phyloP scores from a whole-genome alignment of 2,329 filamentous ascomycete species.

The Aspergillus ochraceoroseus region DNA sequence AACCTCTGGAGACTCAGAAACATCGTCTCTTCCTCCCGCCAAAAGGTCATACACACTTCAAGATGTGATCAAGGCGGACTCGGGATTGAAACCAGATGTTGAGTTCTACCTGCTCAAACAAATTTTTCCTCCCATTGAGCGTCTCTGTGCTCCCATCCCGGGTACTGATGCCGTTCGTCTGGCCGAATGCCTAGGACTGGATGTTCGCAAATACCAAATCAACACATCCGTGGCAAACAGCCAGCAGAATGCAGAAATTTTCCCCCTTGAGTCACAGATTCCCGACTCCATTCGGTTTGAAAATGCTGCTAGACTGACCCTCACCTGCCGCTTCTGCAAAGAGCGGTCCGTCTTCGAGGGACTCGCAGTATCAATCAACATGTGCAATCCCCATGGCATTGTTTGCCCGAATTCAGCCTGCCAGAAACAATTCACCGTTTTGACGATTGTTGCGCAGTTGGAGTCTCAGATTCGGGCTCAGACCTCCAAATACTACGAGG shows the following conservation, averaged over 20 bases:
- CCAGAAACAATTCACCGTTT: constrained; percentile 57
- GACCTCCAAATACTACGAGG: constrained; percentile 83
- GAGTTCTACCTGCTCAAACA: constrained; percentile 98
- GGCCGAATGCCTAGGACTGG: constrained; percentile 88
- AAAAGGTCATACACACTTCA: constrained; percentile 85
- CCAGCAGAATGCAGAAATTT: constrained; percentile 64
- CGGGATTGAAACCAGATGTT: constrained; percentile 76
- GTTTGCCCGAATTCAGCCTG: constrained; percentile 64
- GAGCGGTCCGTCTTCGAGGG: constrained; percentile 70
- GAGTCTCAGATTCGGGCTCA: constrained; percentile 76
- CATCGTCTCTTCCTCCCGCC: constrained; percentile 58
- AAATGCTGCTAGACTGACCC: constrained; percentile 67
- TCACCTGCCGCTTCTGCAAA: constrained; percentile 80
- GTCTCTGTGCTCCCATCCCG: constrained; percentile 90
- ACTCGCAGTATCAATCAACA: constrained; percentile 54
- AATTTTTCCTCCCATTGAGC: constrained; percentile 95
- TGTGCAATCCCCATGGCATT: constrained; percentile 69
- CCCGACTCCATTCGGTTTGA: constrained; percentile 86
- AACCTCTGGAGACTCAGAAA: constrained; percentile 63
- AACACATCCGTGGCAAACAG: constrained; percentile 53
- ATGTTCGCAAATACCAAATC: constrained; percentile 79
- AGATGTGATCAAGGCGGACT: constrained; percentile 74
- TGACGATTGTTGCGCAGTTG: constrained; percentile 78
- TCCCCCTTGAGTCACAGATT: constrained; percentile 89
- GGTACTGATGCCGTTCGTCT: constrained; percentile 87